Evolutionary conservation across 2,329 filamentous ascomycete species (phyloP), one percentile per base, ranked within the genome.

Genomic region (Dothistroma pini): DNA sequence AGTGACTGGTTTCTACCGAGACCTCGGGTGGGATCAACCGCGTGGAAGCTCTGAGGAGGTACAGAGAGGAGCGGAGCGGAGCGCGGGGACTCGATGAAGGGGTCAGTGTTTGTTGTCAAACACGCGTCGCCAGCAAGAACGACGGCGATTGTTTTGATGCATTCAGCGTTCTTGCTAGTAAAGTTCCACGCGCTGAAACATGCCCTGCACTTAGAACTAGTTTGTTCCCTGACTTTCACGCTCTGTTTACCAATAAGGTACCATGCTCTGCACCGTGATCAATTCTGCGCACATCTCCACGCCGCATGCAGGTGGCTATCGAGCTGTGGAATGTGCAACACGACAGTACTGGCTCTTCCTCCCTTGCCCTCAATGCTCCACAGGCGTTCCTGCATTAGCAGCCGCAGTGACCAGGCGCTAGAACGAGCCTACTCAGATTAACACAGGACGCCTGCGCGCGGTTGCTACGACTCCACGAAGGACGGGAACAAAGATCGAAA

Each of bases 21-120:
- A 9, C 35, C 31, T 25, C 16, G 51, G 25, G 25, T 32, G 25
- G 12, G 8, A 11, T 25, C 31, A 11, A 53, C 14, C n/a, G 51
- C 41, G 35, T 71, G 58, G 49, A 22, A 35, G 48, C 25, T 58
- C 11, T 16, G 34, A 8, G 35, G 21, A 21, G 34, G 25, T 3
- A 31, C 21, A 25, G 48, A 51, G 12, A 14, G 29, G 10, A 2
- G 48, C 21, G 48, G 41, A 44, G 16, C 8, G 38, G 38, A 19
- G 38, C 38, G 38, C 12, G 16, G 12, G 16, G 38, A 44, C 16
- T 44, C 38, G 38, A n/a, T 12, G 25, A 29, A 44, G 38, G 38
- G 12, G n/a, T 12, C 12, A 8, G 38, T 44, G 38, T 38, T 32
- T 41, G 32, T 56, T 56, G 34, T n/a, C 14, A 19, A 9, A n/a